Evolutionary conservation across 495 filamentous ascomycete species (phyloP).

Genomic region (Podospora fimiseda): DNA sequence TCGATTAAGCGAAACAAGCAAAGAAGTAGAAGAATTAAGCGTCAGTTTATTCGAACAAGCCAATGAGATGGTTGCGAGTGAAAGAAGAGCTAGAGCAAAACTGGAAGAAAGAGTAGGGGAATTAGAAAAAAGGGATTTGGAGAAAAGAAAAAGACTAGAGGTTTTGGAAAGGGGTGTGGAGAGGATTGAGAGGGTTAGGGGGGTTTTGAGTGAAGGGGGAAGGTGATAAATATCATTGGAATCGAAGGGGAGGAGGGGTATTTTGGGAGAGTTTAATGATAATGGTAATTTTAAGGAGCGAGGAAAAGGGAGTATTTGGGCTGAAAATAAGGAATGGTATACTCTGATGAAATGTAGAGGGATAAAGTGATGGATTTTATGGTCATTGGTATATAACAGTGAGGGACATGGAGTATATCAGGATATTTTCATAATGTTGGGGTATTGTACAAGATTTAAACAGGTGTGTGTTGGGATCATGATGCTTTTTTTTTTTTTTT

Average conservation of each 20-base stretch:
- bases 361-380: too few relatives aligned
- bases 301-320: too few relatives aligned
- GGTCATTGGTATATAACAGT: too few relatives aligned
- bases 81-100: conserved; percentile 70
- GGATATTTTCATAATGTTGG: too few relatives aligned
- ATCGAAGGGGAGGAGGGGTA: background rate
- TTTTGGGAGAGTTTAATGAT: background rate
- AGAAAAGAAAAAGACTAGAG: conserved; percentile 66
- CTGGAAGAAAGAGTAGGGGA: conserved; percentile 69
- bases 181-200: conserved; percentile 66
- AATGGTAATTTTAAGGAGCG: background rate
- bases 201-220: conserved; percentile 40
- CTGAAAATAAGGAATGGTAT: too few relatives aligned
- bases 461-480: too few relatives aligned
- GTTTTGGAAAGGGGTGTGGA: conserved; percentile 71
- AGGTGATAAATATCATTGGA: background rate
- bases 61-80: conserved; percentile 94
- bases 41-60: conserved; percentile 85
- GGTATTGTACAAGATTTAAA: too few relatives aligned
- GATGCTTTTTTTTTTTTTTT: too few relatives aligned
- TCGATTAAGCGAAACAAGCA: conserved; percentile 60
- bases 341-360: too few relatives aligned
- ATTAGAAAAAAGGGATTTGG: conserved; percentile 62
- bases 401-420: too few relatives aligned
- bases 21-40: conserved; percentile 85